These are phyloP conservation scores for Aspergillus amoenus DNA, from an alignment of 2,329 filamentous ascomycete species.

Conservation along the genomic window DNA sequence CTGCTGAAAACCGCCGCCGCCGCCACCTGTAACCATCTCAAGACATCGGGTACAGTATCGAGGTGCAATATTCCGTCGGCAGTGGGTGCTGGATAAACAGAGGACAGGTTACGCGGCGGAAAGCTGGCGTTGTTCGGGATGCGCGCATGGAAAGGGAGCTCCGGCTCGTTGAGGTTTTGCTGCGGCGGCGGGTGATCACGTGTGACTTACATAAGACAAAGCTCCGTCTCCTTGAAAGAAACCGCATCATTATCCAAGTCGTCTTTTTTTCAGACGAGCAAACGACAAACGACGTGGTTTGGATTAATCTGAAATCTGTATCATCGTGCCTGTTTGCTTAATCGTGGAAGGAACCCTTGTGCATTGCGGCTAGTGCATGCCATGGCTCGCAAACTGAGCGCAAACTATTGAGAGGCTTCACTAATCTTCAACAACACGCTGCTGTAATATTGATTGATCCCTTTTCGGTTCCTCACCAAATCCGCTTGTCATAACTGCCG, in stretches of 20 bases:
- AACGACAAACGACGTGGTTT: not conserved
- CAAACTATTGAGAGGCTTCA: not conserved
- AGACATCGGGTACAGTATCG: slow-evolving; percentile 22
- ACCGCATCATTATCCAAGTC: not conserved
- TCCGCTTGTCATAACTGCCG: not conserved
- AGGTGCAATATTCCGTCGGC: slow-evolving; percentile 5
- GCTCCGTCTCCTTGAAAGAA: slow-evolving; percentile 3
- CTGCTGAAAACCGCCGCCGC: slow-evolving; percentile 37
- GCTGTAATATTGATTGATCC: not conserved
- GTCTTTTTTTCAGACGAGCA: not conserved
- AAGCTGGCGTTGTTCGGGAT: slow-evolving; percentile 14
- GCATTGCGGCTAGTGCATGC: not conserved
- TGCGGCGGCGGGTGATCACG: slow-evolving; percentile 14
- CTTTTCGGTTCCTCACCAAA: not conserved
- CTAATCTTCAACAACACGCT: not conserved
- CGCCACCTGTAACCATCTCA: slow-evolving; percentile 42
- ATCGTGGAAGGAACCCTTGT: not conserved
- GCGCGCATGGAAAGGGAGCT: slow-evolving; percentile 24
- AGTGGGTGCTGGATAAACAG: slow-evolving; percentile 3
- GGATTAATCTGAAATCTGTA: not conserved
- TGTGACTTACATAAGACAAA: slow-evolving; percentile 18
- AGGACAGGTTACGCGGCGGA: slow-evolving; percentile 16
- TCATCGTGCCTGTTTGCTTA: not conserved
- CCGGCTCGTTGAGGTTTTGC: slow-evolving; percentile 24
- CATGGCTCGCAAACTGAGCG: not conserved